A percentile compares a stretch with the other conserved stretches of the same genome.
phyloP scores from a whole-genome alignment of 1,284 basidiomycete species.

The Puccinia horiana region DNA sequence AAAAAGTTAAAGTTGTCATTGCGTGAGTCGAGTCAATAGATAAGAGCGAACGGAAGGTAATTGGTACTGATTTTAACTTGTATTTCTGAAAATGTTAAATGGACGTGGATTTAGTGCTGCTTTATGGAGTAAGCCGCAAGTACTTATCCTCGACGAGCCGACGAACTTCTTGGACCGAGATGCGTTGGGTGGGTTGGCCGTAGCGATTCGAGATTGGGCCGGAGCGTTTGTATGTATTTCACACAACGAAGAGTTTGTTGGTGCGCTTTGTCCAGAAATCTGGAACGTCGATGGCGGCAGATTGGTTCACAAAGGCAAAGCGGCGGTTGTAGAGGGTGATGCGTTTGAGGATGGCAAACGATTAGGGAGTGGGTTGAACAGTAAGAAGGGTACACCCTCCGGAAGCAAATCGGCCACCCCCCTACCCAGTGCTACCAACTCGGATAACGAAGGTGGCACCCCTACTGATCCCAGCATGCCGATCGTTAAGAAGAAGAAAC shows the following conservation, averaged over 20 bases:
- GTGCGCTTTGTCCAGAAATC: constrained; percentile 63
- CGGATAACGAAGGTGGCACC: constrained; percentile 65
- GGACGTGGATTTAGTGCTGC: constrained; percentile 64
- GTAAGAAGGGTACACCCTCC: constrained; percentile 67
- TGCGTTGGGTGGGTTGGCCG: constrained; percentile 83
- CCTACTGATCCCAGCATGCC: constrained; percentile 65
- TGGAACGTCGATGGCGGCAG: constrained; percentile 68
- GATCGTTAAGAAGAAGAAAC: constrained; percentile 64
- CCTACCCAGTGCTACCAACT: constrained; percentile 47
- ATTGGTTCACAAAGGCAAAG: constrained; percentile 84
- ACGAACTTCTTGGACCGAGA: constrained; percentile 83
- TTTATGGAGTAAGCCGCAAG: constrained; percentile 91
- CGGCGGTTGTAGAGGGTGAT: constrained; percentile 74
- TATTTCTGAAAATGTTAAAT: neutral
- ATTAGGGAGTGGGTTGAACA: constrained; percentile 69
- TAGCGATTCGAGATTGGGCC: constrained; percentile 94
- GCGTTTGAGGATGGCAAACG: constrained; percentile 63
- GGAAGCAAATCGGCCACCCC: constrained; percentile 46
- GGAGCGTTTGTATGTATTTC: constrained; percentile 97
- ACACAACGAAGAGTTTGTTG: constrained; percentile 68
- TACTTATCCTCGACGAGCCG: constrained; percentile 66
- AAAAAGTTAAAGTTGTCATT: constrained; percentile 97
- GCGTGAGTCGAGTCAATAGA: constrained; percentile 59
- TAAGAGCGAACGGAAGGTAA: neutral
- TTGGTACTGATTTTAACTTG: neutral